Conservation (phyloP, 495 filamentous ascomycete species). For the Rusavskia elegans region DNA sequence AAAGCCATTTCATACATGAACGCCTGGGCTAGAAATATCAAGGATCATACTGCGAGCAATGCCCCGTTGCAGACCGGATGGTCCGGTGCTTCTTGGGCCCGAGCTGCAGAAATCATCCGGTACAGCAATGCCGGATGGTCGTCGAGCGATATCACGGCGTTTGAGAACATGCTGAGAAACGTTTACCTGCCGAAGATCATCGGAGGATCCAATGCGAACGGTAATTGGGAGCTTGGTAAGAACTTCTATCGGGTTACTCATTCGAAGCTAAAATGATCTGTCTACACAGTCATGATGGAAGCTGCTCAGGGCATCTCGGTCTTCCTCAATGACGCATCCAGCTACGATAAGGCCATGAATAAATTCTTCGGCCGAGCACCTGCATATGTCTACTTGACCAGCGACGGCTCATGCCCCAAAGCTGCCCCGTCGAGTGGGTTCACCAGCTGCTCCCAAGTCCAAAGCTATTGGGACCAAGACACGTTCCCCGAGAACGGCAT, state of each 20-base stretch:
- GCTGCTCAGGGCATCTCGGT: conserved; percentile 15
- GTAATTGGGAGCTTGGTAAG: conserved; percentile 18
- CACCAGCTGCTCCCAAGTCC: background rate
- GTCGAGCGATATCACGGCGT: conserved; percentile 5
- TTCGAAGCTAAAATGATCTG: background rate
- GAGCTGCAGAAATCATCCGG: conserved; percentile 15
- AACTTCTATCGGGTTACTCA: too few relatives aligned
- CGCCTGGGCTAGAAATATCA: conserved; percentile 10
- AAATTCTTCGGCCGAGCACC: conserved; percentile 14
- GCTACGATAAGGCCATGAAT: conserved; percentile 14
- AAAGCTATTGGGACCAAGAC: conserved; percentile 6
- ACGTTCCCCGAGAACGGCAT: conserved; percentile 7
- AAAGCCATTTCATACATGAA: conserved; percentile 17
- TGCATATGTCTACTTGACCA: conserved; percentile 15
- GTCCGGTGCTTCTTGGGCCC: conserved; percentile 15
- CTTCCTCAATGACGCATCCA: conserved; percentile 12
- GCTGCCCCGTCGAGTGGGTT: background rate
- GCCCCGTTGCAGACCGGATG: conserved; percentile 16
- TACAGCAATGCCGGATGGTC: conserved; percentile 15
- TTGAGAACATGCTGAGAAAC: conserved; percentile 14
- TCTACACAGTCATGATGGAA: conserved; percentile 14
- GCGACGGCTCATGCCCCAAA: background rate
- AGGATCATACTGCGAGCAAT: conserved; percentile 16
- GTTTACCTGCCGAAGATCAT: conserved; percentile 17
- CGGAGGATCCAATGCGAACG: conserved; percentile 10